phyloP scores from a whole-genome alignment of 805 yeast genomes.

The Nakazawaea sp. region DNA sequence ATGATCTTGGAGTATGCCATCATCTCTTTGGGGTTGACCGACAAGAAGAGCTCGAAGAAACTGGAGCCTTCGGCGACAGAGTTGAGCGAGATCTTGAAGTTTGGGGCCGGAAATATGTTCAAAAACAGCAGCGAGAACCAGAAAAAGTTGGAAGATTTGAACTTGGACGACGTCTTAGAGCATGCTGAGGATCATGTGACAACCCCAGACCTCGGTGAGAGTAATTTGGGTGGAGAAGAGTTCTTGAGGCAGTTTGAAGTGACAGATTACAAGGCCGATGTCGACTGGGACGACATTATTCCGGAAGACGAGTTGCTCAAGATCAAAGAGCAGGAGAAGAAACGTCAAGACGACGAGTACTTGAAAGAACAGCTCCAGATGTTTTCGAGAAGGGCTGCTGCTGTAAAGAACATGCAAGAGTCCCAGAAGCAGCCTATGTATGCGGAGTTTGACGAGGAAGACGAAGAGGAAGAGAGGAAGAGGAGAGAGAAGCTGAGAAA shows the following conservation, averaged over 20 bases:
- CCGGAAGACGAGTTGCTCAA: slow-evolving; percentile 89
- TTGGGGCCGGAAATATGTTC: slow-evolving; percentile 99
- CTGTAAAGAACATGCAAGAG: slow-evolving; percentile 49
- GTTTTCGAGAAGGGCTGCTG: slow-evolving; percentile 75
- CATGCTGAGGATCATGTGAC: slow-evolving; percentile 98
- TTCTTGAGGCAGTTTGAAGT: slow-evolving; percentile 96
- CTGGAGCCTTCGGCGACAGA: slow-evolving; percentile 80
- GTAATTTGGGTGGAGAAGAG: slow-evolving; percentile 98
- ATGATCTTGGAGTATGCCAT: slow-evolving; percentile 98
- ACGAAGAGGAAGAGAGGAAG: slow-evolving; percentile 32
- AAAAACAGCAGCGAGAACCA: slow-evolving; percentile 85
- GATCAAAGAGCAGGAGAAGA: slow-evolving; percentile 87
- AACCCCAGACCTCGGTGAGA: slow-evolving; percentile 93
- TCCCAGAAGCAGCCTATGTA: slow-evolving; percentile 24
- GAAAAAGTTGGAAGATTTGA: slow-evolving; percentile 89
- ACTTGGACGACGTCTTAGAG: slow-evolving; percentile 89
- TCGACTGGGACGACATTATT: slow-evolving; percentile 98
- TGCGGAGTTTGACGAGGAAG: slow-evolving; percentile 33
- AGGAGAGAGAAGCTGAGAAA: slow-evolving; percentile 28
- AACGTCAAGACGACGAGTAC: slow-evolving; percentile 77
- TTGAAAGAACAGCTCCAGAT: slow-evolving; percentile 85
- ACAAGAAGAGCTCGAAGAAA: slow-evolving; percentile 48
- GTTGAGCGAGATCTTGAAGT: slow-evolving; percentile 86
- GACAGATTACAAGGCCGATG: slow-evolving; percentile 96
- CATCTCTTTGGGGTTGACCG: slow-evolving; percentile 92